These are phyloP conservation scores for Neophaeococcomyces mojaviensis DNA, from an alignment of 2,329 filamentous ascomycete species.

Conservation along the genomic window DNA sequence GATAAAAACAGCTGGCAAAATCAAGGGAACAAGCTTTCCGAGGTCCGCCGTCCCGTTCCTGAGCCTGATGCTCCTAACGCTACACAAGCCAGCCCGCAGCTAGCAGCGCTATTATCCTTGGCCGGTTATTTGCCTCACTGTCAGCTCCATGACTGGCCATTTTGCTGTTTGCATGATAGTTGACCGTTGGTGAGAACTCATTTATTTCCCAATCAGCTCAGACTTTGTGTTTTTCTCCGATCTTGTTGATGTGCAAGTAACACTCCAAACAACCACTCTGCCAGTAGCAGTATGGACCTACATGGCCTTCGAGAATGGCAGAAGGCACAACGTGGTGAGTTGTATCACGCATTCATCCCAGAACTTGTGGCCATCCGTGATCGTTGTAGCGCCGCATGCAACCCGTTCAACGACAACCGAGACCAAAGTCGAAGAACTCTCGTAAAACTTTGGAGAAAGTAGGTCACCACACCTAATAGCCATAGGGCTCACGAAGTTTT, in stretches of 20 bases:
- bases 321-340: constrained; percentile 58
- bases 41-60: too few relatives aligned
- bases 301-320: constrained; percentile 23
- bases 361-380: constrained; percentile 56
- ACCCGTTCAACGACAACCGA: constrained; percentile 56
- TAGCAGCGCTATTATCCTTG: too few relatives aligned
- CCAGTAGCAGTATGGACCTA: not conserved
- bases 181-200: too few relatives aligned
- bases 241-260: not conserved
- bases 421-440: constrained; percentile 54
- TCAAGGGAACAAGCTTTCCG: too few relatives aligned
- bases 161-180: too few relatives aligned
- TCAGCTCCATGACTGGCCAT: too few relatives aligned
- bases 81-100: too few relatives aligned
- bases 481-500: constrained; percentile 5
- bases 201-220: too few relatives aligned
- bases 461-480: constrained; percentile 30
- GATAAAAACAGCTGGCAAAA: too few relatives aligned
- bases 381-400: constrained; percentile 55
- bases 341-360: constrained; percentile 67
- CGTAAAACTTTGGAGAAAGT: constrained; percentile 66
- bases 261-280: not conserved
- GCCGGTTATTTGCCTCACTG: too few relatives aligned
- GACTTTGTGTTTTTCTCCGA: not conserved
- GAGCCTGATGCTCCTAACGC: too few relatives aligned